Conservation (phyloP, 306 rosid species). For the Prunus mume region DNA sequence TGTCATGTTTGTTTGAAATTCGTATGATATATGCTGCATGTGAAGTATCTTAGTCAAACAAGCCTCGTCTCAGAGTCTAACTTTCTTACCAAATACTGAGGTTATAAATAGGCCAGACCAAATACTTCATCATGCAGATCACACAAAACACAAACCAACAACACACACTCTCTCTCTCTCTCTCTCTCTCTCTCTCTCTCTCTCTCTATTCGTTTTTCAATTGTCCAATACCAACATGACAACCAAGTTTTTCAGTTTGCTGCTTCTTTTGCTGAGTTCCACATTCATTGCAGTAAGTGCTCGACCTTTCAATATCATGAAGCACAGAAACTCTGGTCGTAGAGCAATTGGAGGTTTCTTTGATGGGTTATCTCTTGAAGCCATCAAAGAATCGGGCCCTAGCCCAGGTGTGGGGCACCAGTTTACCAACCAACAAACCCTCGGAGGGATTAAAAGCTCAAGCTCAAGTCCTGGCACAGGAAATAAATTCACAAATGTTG, state of each 20-base stretch:
- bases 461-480: constrained; percentile 42
- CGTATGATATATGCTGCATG: neutral
- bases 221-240: constrained; percentile 9
- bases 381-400: neutral
- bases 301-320: constrained; percentile 44
- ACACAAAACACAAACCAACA: neutral
- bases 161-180: neutral
- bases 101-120: constrained; percentile 7
- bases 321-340: neutral
- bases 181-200: neutral
- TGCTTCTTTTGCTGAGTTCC: constrained; percentile 27
- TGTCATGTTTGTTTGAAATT: constrained; percentile 14
- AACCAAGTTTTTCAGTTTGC: constrained; percentile 18
- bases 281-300: constrained; percentile 29
- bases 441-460: constrained; percentile 39
- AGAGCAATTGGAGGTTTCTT: constrained; percentile 32
- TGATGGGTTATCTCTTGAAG: constrained; percentile 37
- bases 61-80: neutral
- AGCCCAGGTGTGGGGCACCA: constrained; percentile 41
- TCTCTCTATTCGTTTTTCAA: neutral
- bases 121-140: neutral
- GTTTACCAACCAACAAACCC: constrained; percentile 16
- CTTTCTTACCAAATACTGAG: neutral
- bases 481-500: constrained; percentile 1
- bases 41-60: constrained; percentile 9